These are phyloP conservation scores for Mycena indigotica DNA, from an alignment of 768 basidiomycete genomes.

Conservation along the genomic window DNA sequence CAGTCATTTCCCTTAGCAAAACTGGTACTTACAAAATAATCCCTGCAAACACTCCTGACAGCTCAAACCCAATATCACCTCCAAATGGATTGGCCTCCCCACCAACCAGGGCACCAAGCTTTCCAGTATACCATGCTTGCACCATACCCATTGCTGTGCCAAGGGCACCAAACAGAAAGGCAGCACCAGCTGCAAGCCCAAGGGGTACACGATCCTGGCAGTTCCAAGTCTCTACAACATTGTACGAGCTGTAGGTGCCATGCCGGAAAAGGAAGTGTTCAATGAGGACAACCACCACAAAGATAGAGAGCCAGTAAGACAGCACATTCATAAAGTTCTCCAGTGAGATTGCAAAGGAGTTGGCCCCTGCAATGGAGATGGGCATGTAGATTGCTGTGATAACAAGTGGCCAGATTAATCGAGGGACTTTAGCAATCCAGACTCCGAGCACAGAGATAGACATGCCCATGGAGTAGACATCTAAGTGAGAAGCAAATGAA, in stretches of 20 bases:
- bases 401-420: slow-evolving; percentile 37
- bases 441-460: slow-evolving; percentile 45
- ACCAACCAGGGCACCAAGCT: slow-evolving; percentile 28
- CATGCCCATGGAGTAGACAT: slow-evolving; percentile 50
- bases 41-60: slow-evolving; percentile 34
- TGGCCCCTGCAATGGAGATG: slow-evolving; percentile 48
- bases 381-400: slow-evolving; percentile 48
- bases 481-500: no score
- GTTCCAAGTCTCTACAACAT: slow-evolving; percentile 28
- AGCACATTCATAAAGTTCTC: slow-evolving; percentile 46
- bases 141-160: slow-evolving; percentile 42
- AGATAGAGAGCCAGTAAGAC: slow-evolving; percentile 57
- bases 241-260: slow-evolving; percentile 32
- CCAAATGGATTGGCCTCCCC: slow-evolving; percentile 27
- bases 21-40: slow-evolving; percentile 18
- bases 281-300: slow-evolving; percentile 45
- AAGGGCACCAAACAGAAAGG: slow-evolving; percentile 37
- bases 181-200: slow-evolving; percentile 39
- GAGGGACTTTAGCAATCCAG: slow-evolving; percentile 45
- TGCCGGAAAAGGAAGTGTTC: slow-evolving; percentile 55
- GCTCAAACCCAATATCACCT: slow-evolving; percentile 41
- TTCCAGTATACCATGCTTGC: slow-evolving; percentile 34
- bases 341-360: slow-evolving; percentile 48
- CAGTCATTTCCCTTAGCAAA: not conserved
- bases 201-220: slow-evolving; percentile 37